Percentiles rank a stretch among this genome's conserved stretches.
Conservation (phyloP, 2,329 filamentous ascomycete genomes). For the Penicillium verrucosum region DNA sequence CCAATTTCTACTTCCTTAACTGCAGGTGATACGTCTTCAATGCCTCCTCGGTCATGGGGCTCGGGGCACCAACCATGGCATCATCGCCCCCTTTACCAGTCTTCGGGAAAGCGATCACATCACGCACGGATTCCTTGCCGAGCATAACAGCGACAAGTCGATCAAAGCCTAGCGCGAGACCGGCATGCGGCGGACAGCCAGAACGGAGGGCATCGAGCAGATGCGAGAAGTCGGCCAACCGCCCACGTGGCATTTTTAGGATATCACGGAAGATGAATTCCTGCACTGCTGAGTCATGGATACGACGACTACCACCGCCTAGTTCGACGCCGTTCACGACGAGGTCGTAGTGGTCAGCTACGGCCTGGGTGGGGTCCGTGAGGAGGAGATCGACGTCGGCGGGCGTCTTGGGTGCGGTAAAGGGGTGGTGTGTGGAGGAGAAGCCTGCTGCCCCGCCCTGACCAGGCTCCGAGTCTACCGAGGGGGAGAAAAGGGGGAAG, state of each 20-base stretch:
- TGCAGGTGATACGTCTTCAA: constrained; percentile 59
- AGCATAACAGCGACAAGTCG: constrained; percentile 76
- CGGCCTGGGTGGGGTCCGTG: constrained; percentile 66
- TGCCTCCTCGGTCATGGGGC: constrained; percentile 60
- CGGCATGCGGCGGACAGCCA: constrained; percentile 92
- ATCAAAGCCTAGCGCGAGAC: constrained; percentile 90
- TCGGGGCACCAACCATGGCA: constrained; percentile 74
- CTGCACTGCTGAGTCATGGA: constrained; percentile 79
- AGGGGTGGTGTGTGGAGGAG: constrained; percentile 88
- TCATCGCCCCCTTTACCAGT: constrained; percentile 87
- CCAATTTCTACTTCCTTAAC: constrained; percentile 24
- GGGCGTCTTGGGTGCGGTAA: constrained; percentile 76
- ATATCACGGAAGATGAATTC: constrained; percentile 81
- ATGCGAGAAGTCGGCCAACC: constrained; percentile 79
- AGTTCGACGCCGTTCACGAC: constrained; percentile 94
- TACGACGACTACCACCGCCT: constrained; percentile 87
- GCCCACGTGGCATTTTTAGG: constrained; percentile 68
- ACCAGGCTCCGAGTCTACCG: constrained; percentile 63
- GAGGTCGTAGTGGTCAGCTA: constrained; percentile 90
- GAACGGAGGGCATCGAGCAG: constrained; percentile 75
- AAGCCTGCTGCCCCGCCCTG: constrained; percentile 80
- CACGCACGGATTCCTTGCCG: constrained; percentile 71
- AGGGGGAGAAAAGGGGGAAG: constrained; percentile 87
- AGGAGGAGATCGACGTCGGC: constrained; percentile 72
- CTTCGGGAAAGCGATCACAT: constrained; percentile 98